Base-by-base conservation (phyloP, 495 filamentous ascomycete genomes). In the Lasiosphaeria miniovina region DNA sequence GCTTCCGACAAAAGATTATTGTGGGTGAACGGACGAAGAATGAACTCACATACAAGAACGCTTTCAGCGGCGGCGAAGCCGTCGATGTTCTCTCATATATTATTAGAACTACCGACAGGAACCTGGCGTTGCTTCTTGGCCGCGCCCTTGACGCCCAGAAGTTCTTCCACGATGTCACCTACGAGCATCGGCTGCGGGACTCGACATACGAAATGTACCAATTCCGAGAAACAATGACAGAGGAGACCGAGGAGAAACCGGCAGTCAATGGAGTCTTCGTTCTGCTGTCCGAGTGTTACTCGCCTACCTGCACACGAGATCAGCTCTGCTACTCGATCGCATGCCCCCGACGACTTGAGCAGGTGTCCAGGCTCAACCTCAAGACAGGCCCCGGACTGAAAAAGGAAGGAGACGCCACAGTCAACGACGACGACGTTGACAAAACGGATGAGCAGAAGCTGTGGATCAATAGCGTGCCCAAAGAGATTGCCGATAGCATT, bases 151-250 rank as follows among this genome's bases (percentile, higher is more conserved):
- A 99, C 77, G 95, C 95, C 46, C 95, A 99, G 74, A 99, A 98
- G 72, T 97, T 98, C 73, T 99, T 99, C 71, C 95, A 98, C 72
- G 95, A 99, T 83, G 95, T 98, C 45, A 96, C 93, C 4, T 99
- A 99, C 72, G 93, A 96, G 61, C 95, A 99, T 70, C 85, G 95
- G 51, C 77, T 99, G 57, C 87, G 95, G 65, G 95, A 99, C 76
- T 93, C 92, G 6, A 78, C 84, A 10, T 85, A 84, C 48, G 95
- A 99, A 71, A 88, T 99, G 63, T 99, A 97, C 73, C 93, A 97
- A 70, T 99, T 99, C 73, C 86, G 89, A 59, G 93, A 97, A 72
- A 95, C 90, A 9, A 80, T 97, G 67, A 85, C 90, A 70, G 93
- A 98, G 62, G 93, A 97, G 52, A 77, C 83, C 6, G 80, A 85